Evolutionary conservation across 106 monocot genomes (phyloP).

Genomic region (Amphibolis antarctica): DNA sequence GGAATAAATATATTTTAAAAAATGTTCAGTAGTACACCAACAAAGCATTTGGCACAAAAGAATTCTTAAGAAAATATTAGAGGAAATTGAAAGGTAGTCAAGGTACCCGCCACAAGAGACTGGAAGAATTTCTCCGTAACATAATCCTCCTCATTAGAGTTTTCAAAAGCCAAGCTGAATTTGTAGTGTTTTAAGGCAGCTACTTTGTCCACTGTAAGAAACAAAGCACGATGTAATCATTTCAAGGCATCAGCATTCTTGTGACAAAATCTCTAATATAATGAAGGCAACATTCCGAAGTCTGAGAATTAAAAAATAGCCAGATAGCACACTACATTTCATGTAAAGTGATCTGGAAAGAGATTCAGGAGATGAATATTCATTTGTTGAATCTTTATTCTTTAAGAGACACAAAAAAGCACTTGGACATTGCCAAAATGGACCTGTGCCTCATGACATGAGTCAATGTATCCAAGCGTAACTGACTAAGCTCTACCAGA

Average conservation of each 20-base stretch:
- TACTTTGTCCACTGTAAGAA: slow-evolving; percentile 58
- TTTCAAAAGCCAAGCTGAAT: slow-evolving; percentile 94
- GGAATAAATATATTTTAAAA: neutral
- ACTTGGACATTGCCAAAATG: too few species aligned
- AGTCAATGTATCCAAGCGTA: too few species aligned
- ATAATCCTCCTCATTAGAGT: slow-evolving; percentile 92
- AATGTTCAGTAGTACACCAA: neutral
- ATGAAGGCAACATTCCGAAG: too few species aligned
- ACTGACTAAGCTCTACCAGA: too few species aligned
- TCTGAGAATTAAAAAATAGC: too few species aligned
- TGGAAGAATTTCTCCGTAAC: slow-evolving; percentile 95
- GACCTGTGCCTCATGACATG: too few species aligned
- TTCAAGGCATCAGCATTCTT: neutral
- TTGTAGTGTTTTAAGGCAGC: slow-evolving; percentile 60
- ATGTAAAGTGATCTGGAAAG: too few species aligned
- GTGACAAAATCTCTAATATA: too few species aligned
- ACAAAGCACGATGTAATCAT: neutral
- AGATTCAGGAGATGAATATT: too few species aligned
- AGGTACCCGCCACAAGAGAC: slow-evolving; percentile 78
- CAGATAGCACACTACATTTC: too few species aligned
- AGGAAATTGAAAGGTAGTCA: neutral
- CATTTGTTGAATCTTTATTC: too few species aligned
- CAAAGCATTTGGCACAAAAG: neutral
- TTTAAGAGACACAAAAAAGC: too few species aligned
- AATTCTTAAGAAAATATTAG: neutral